Percentiles rank a stretch among this genome's conserved stretches.
These are phyloP conservation scores for Umbelopsis vinacea DNA, from an alignment of 192 early-diverging fungal species.

Conservation along the genomic window DNA sequence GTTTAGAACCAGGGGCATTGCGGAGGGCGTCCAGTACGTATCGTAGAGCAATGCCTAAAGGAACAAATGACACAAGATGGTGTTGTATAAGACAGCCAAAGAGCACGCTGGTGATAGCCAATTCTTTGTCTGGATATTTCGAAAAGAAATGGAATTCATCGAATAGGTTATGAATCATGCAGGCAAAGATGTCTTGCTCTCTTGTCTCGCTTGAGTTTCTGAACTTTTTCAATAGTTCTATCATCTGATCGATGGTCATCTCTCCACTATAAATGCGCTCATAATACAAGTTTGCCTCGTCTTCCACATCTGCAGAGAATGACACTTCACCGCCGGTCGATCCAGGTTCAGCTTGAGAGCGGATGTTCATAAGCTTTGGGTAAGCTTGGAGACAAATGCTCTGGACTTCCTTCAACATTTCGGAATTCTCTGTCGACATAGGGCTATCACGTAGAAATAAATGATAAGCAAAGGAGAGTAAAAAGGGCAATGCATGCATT, in stretches of 20 bases:
- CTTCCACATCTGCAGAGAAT: slow-evolving; percentile 78
- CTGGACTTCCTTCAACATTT: slow-evolving; percentile 61
- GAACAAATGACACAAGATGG: slow-evolving; percentile 78
- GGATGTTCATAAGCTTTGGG: slow-evolving; percentile 49
- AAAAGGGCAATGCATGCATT: background rate
- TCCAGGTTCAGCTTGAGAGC: slow-evolving; percentile 50
- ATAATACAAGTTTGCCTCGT: slow-evolving; percentile 75
- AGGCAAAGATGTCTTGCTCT: slow-evolving; percentile 85
- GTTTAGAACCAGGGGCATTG: slow-evolving; percentile 73
- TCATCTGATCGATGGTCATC: slow-evolving; percentile 80
- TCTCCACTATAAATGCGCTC: slow-evolving; percentile 80
- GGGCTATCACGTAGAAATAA: slow-evolving; percentile 33
- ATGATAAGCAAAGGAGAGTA: background rate
- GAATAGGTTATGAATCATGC: slow-evolving; percentile 92
- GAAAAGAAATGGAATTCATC: slow-evolving; percentile 96
- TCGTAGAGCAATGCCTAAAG: slow-evolving; percentile 86
- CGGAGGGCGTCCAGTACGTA: slow-evolving; percentile 89
- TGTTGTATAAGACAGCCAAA: slow-evolving; percentile 92
- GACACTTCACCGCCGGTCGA: slow-evolving; percentile 46
- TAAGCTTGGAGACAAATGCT: slow-evolving; percentile 54
- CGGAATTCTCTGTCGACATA: slow-evolving; percentile 66
- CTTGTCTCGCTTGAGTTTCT: slow-evolving; percentile 75
- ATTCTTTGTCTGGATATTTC: slow-evolving; percentile 92
- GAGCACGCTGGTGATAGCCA: slow-evolving; percentile 85
- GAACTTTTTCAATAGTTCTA: slow-evolving; percentile 80